Conservation (phyloP, 352 stramenopile genomes). For the Globisporangium mamillatum region DNA sequence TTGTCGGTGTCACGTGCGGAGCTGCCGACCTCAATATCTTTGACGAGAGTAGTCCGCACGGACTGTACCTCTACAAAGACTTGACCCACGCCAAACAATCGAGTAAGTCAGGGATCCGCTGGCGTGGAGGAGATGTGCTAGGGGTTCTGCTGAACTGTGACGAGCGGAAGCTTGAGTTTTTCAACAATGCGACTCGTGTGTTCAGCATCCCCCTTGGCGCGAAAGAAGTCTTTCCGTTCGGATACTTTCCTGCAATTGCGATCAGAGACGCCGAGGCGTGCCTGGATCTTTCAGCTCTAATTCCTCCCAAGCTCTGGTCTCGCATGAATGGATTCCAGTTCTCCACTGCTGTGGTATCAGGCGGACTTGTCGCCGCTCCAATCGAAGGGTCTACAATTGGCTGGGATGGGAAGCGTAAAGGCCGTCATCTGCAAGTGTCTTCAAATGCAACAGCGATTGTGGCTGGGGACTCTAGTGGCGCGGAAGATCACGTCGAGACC, state of each 20-base stretch:
- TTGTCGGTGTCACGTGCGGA: conserved; percentile 62
- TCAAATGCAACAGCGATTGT: conserved; percentile 50
- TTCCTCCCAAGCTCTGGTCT: conserved; percentile 67
- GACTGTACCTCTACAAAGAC: conserved; percentile 45
- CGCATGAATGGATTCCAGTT: conserved; percentile 51
- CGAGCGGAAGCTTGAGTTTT: conserved; percentile 65
- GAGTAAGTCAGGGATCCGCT: conserved; percentile 25
- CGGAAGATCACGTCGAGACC: conserved; percentile 50
- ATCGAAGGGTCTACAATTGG: conserved; percentile 59
- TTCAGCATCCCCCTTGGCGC: conserved; percentile 28
- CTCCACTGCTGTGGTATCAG: conserved; percentile 51
- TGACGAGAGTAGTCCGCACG: conserved; percentile 13
- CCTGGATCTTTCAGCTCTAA: conserved; percentile 54
- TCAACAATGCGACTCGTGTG: conserved; percentile 32
- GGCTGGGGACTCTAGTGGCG: conserved; percentile 49
- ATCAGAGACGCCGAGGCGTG: conserved; percentile 55
- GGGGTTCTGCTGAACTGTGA: conserved; percentile 67
- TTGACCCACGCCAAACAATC: conserved; percentile 16
- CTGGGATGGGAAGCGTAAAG: conserved; percentile 61
- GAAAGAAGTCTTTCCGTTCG: conserved; percentile 19
- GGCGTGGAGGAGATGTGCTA: conserved; percentile 33
- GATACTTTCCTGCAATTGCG: conserved; percentile 57
- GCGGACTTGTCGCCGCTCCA: conserved; percentile 54
- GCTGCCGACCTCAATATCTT: conserved; percentile 57
- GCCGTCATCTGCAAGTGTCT: conserved; percentile 43